A percentile compares a stretch with the other conserved stretches of the same genome.
These are phyloP conservation scores for Aquilaria sinensis DNA, from an alignment of 345 rosid species.

Conservation along the genomic window DNA sequence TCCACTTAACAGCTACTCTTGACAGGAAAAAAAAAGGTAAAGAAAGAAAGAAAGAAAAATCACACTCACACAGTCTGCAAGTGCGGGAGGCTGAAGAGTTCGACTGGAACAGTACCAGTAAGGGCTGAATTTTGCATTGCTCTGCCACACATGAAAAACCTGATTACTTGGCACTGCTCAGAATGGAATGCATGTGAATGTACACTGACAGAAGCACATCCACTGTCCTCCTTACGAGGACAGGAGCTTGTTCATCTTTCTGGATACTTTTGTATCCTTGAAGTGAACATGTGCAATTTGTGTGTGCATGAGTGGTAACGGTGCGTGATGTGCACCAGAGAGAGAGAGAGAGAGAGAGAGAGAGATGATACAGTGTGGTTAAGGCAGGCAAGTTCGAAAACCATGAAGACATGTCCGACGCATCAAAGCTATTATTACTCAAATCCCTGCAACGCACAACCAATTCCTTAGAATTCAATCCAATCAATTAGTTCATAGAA, in stretches of 20 bases:
- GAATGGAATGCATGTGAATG: background rate
- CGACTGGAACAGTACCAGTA: constrained; percentile 44
- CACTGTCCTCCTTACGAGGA: no score
- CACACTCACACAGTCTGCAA: constrained; percentile 70
- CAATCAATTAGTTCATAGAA: background rate
- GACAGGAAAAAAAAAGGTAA: no score
- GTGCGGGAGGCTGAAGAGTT: constrained; percentile 42
- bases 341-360: constrained; percentile 3
- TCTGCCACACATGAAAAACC: constrained; percentile 30
- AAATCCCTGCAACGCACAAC: constrained; percentile 53
- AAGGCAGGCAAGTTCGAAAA: constrained; percentile 33
- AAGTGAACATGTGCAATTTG: no score
- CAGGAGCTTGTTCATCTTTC: no score
- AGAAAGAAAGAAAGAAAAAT: background rate
- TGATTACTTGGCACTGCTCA: background rate
- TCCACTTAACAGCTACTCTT: no score
- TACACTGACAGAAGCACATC: background rate
- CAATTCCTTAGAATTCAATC: background rate
- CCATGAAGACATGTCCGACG: constrained; percentile 60
- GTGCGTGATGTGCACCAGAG: background rate
- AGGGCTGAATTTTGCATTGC: constrained; percentile 47
- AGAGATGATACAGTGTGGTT: constrained; percentile 61
- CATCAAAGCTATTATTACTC: constrained; percentile 62
- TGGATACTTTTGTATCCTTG: no score
- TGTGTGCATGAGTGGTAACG: no score